Conservation (phyloP, 1,139 yeast species). For the Scheffersomyces lignicola region DNA sequence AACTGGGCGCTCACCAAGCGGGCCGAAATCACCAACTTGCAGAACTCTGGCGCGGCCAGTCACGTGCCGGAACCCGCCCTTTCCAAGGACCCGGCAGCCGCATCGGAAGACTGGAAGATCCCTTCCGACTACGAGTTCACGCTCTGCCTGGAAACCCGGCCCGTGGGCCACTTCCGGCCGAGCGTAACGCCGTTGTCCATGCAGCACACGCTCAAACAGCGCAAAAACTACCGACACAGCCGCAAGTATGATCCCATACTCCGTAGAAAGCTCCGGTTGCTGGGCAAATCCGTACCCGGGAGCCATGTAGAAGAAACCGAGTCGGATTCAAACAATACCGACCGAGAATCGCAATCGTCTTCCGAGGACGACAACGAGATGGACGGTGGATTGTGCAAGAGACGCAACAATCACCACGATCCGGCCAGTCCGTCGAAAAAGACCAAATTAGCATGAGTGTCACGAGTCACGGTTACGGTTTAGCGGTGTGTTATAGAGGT, state of each 20-base stretch:
- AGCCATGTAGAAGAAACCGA: not conserved
- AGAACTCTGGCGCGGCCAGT: not conserved
- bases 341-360: slow-evolving; percentile 3
- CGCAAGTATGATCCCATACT: slow-evolving; percentile 5
- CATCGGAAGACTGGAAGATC: slow-evolving; percentile 14
- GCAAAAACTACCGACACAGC: slow-evolving; percentile 6
- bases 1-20: slow-evolving; percentile 53
- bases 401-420: not conserved
- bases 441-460: too few species aligned
- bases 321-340: not conserved
- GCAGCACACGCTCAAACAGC: slow-evolving; percentile 21
- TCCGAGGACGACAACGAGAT: not conserved
- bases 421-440: too few species aligned
- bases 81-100: slow-evolving; percentile 6
- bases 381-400: not conserved
- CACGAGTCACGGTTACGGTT: too few species aligned
- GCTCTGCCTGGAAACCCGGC: slow-evolving; percentile 27
- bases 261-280: not conserved
- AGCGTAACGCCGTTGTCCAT: slow-evolving; percentile 50
- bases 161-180: slow-evolving; percentile 43
- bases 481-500: too few species aligned
- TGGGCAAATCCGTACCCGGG: not conserved
- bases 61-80: not conserved
- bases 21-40: slow-evolving; percentile 40
- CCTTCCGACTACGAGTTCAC: slow-evolving; percentile 42